Percentiles rank a stretch among this genome's conserved stretches.
Evolutionary conservation across 1,139 yeast genomes (phyloP).

Genomic region (Diutina pseudorugosa): DNA sequence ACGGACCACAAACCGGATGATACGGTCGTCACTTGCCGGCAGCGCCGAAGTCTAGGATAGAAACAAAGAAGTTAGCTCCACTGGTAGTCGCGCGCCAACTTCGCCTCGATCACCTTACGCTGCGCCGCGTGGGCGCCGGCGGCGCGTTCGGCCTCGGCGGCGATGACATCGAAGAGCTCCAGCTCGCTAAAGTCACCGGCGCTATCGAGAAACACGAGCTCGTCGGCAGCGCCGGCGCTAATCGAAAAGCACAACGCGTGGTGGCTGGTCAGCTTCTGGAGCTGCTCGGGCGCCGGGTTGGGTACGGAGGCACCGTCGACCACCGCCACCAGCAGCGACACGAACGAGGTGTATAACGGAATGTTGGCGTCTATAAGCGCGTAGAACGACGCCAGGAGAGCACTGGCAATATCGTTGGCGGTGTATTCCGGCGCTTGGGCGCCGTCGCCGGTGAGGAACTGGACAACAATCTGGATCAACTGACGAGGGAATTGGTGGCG

Average conservation of each 20-base stretch:
- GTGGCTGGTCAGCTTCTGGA: slow-evolving; percentile 37
- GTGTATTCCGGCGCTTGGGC: slow-evolving; percentile 23
- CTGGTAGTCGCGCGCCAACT: slow-evolving; percentile 40
- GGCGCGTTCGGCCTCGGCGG: slow-evolving; percentile 34
- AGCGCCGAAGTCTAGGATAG: background rate
- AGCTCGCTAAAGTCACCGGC: slow-evolving; percentile 54
- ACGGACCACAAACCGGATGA: background rate
- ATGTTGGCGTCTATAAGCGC: slow-evolving; percentile 77
- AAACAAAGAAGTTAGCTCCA: slow-evolving; percentile 37
- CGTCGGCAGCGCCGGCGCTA: slow-evolving; percentile 35
- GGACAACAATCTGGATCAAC: slow-evolving; percentile 77
- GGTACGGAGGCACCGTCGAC: slow-evolving; percentile 19
- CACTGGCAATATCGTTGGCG: slow-evolving; percentile 51
- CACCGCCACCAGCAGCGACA: slow-evolving; percentile 33
- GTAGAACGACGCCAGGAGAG: slow-evolving; percentile 58
- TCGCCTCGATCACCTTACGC: slow-evolving; percentile 34
- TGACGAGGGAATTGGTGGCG: slow-evolving; percentile 73
- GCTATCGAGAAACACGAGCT: slow-evolving; percentile 58
- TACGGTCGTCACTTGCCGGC: background rate
- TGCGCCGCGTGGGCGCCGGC: slow-evolving; percentile 29
- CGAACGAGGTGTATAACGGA: slow-evolving; percentile 50
- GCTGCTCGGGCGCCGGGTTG: slow-evolving; percentile 31
- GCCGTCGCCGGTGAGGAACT: slow-evolving; percentile 53
- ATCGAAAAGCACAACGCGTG: slow-evolving; percentile 61
- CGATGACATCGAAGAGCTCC: slow-evolving; percentile 37